Percentiles rank a stretch among this genome's conserved stretches.
Evolutionary conservation across 1,284 basidiomycete genomes (phyloP).

Genomic region (Trametes pubescens): DNA sequence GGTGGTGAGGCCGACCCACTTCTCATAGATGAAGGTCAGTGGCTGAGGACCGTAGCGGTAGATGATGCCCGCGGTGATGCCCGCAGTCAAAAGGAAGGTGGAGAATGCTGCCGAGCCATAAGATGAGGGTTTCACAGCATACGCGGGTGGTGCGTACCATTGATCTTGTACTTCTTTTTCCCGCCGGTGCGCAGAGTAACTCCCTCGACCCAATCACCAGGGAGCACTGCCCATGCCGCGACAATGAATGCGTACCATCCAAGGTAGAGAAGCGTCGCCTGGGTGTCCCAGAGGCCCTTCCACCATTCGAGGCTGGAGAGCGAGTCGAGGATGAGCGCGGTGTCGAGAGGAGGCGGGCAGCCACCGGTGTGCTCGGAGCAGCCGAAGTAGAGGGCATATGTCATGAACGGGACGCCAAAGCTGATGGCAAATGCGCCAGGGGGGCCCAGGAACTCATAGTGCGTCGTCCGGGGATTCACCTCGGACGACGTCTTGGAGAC

Average conservation of each 20-base stretch:
- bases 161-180: constrained; percentile 91
- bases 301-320: constrained; percentile 68
- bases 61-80: constrained; percentile 73
- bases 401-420: constrained; percentile 74
- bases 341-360: constrained; percentile 68
- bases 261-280: constrained; percentile 81
- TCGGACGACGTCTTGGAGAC: constrained; percentile 25
- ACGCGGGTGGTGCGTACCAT: constrained; percentile 66
- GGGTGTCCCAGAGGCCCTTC: constrained; percentile 80
- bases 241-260: constrained; percentile 94
- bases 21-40: constrained; percentile 92
- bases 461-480: constrained; percentile 73
- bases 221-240: constrained; percentile 84
- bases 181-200: constrained; percentile 80
- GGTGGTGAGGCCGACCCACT: constrained; percentile 91
- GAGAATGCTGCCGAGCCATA: constrained; percentile 71
- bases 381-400: constrained; percentile 85
- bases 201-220: constrained; percentile 89
- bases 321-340: constrained; percentile 55
- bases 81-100: constrained; percentile 84
- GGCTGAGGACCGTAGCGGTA: constrained; percentile 77
- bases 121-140: background rate
- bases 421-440: constrained; percentile 81
- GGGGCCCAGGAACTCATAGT: constrained; percentile 90
- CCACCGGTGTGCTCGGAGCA: constrained; percentile 84